Evolutionary conservation across 2,329 filamentous ascomycete species (phyloP).

Genomic region (Pseudopyrenochaeta lycopersici): DNA sequence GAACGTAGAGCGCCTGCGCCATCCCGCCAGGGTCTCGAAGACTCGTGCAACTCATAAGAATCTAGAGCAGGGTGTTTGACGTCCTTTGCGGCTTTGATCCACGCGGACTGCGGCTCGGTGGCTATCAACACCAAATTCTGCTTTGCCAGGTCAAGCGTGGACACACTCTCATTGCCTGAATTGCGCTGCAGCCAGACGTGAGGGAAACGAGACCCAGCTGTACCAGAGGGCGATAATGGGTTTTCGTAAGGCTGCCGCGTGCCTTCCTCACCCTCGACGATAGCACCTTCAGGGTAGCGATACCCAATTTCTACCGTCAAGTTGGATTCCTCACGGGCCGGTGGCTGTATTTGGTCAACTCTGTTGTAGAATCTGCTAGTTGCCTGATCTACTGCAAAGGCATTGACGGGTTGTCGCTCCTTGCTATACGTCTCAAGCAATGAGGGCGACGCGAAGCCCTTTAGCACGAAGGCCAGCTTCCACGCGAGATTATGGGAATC

Average conservation of each 20-base stretch:
- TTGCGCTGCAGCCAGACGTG: background rate
- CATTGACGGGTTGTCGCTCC: slow-evolving; percentile 6
- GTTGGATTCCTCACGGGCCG: background rate
- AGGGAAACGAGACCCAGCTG: slow-evolving; percentile 2
- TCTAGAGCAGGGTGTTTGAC: background rate
- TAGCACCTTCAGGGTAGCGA: background rate
- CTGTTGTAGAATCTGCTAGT: background rate
- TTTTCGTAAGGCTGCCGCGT: background rate
- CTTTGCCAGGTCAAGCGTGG: background rate
- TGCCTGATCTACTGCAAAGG: slow-evolving; percentile 1
- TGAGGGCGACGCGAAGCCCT: background rate
- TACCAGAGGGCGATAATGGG: background rate
- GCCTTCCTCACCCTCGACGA: background rate
- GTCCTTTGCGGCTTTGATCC: background rate
- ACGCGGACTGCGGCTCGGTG: background rate
- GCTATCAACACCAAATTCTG: slow-evolving; percentile 1
- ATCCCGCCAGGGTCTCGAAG: too few species aligned
- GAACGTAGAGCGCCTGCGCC: background rate
- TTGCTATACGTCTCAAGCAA: slow-evolving; percentile 9
- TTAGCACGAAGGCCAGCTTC: slow-evolving; percentile 9
- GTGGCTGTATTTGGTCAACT: background rate
- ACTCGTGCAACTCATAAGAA: too few species aligned
- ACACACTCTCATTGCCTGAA: background rate
- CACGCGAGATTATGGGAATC: slow-evolving; percentile 20
- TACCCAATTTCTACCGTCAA: background rate